These are phyloP conservation scores for Mortierella sp. DNA, from an alignment of 371 early-diverging fungal species.

Conservation along the genomic window DNA sequence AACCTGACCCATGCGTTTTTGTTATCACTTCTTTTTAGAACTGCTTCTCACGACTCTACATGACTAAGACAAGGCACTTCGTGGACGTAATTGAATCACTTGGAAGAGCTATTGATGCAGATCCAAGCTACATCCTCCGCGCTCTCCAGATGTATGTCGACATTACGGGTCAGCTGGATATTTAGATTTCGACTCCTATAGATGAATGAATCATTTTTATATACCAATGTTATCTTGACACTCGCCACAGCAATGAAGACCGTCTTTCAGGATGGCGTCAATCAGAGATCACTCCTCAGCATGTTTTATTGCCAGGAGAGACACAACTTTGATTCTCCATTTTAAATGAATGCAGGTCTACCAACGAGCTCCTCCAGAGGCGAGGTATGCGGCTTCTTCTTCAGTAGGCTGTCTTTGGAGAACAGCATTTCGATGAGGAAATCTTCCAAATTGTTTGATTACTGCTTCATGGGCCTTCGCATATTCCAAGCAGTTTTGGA, in stretches of 20 bases:
- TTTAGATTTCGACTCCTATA: too few relatives aligned
- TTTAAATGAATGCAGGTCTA: too few relatives aligned
- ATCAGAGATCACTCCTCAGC: too few relatives aligned
- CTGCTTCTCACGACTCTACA: slow-evolving; percentile 66
- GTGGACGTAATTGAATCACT: slow-evolving; percentile 66
- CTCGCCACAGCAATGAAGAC: too few relatives aligned
- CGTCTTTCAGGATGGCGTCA: too few relatives aligned
- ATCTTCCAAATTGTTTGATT: slow-evolving; percentile 68
- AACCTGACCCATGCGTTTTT: not conserved
- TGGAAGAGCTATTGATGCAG: slow-evolving; percentile 65
- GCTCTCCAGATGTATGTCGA: slow-evolving; percentile 70
- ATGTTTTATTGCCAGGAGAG: too few relatives aligned
- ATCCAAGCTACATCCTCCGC: slow-evolving; percentile 66
- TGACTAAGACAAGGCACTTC: slow-evolving; percentile 66
- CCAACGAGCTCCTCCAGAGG: slow-evolving; percentile 30
- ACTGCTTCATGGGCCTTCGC: slow-evolving; percentile 59
- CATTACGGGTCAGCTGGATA: slow-evolving; percentile 39
- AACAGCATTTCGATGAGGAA: slow-evolving; percentile 64
- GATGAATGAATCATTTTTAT: too few relatives aligned
- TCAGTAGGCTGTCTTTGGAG: slow-evolving; percentile 58
- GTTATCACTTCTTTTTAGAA: slow-evolving; percentile 51
- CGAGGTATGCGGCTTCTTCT: slow-evolving; percentile 60
- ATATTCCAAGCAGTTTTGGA: slow-evolving; percentile 46
- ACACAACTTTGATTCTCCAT: too few relatives aligned
- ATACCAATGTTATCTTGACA: too few relatives aligned